Base-by-base conservation (phyloP, 2,329 filamentous ascomycete species). In the Fusarium phyllophilum region DNA sequence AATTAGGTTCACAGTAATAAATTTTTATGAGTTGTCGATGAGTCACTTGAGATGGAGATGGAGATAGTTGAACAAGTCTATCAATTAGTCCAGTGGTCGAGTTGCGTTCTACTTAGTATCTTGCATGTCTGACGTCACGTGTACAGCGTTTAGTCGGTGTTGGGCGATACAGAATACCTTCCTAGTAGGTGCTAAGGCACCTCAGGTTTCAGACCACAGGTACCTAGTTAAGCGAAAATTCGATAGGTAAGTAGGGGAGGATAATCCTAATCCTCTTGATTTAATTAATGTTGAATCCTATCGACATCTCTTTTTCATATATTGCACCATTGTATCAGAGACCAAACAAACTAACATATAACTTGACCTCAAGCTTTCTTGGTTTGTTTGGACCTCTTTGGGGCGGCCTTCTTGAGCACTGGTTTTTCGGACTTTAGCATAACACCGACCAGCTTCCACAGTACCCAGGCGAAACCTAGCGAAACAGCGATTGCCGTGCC, bases 381-480 rank as follows among this genome's bases (percentile, higher is more conserved):
- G 34, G 12, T 62, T 60, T 73, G 75, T 36, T 77, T 73, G 41
- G 71, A 70, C 72, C 80, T 79, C 72, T 78, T 80, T 24, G 63
- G 56, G 3, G 36, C 17, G 22, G n/a, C 33, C 49, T 70, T 59
- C 33, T 46, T 59, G 24, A 42, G 36, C 31, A 44, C 31, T 17
- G 33, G 48, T 45, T 38, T 52, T 69, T 58, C 55, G n/a, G 63
- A 52, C 14, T 65, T 49, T 24, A 68, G 42, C 59, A 67, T 71
- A 41, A 66, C 58, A 14, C 51, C 66, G 14, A 78, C 34, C 46
- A 93, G 81, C 78, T 88, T 91, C 87, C 88, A 91, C 22, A 91
- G 76, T 24, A 94, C 85, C 91, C 92, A 95, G n/a, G 86, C 78
- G 79, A 94, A 93, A 1, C 93, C 93, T 44, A 91, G 75, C 5